phyloP scores from a whole-genome alignment of 106 monocot genomes.

The Phalaenopsis aphrodite region DNA sequence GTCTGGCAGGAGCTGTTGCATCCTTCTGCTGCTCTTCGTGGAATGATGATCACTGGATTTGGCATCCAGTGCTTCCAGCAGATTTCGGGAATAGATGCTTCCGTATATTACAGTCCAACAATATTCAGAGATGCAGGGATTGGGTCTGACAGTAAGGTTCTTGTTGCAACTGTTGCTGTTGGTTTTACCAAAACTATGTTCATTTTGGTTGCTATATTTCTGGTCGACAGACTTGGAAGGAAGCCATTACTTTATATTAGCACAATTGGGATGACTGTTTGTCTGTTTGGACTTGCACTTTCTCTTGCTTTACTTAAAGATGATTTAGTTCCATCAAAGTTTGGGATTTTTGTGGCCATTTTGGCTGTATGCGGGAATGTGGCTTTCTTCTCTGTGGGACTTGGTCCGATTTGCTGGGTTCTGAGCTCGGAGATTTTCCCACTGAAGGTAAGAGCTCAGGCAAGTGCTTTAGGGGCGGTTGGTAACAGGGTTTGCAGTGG shows the following conservation, averaged over 20 bases:
- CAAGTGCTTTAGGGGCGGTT: slow-evolving; percentile 64
- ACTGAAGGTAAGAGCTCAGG: slow-evolving; percentile 79
- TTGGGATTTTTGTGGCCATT: slow-evolving; percentile 44
- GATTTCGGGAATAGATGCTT: slow-evolving; percentile 87
- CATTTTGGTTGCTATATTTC: slow-evolving; percentile 80
- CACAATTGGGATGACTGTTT: slow-evolving; percentile 87
- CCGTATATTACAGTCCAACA: slow-evolving; percentile 91
- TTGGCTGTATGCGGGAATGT: slow-evolving; percentile 81
- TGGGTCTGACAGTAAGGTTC: slow-evolving; percentile 38
- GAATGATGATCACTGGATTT: slow-evolving; percentile 79
- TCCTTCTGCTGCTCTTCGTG: slow-evolving; percentile 53
- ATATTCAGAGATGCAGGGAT: slow-evolving; percentile 90
- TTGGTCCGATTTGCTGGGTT: slow-evolving; percentile 90
- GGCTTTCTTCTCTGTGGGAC: slow-evolving; percentile 87
- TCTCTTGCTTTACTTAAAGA: slow-evolving; percentile 37
- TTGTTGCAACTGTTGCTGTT: slow-evolving; percentile 92
- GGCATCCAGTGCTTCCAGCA: slow-evolving; percentile 98
- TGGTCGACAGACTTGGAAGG: slow-evolving; percentile 79
- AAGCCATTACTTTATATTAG: slow-evolving; percentile 83
- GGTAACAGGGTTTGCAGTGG: slow-evolving; percentile 82
- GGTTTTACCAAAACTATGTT: slow-evolving; percentile 83
- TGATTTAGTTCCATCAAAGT: slow-evolving; percentile 26
- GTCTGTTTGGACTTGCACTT: slow-evolving; percentile 43
- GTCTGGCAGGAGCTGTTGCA: slow-evolving; percentile 65
- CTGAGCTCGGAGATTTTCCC: slow-evolving; percentile 84